Conservation (phyloP, 306 rosid species). For the Betula pendula region DNA sequence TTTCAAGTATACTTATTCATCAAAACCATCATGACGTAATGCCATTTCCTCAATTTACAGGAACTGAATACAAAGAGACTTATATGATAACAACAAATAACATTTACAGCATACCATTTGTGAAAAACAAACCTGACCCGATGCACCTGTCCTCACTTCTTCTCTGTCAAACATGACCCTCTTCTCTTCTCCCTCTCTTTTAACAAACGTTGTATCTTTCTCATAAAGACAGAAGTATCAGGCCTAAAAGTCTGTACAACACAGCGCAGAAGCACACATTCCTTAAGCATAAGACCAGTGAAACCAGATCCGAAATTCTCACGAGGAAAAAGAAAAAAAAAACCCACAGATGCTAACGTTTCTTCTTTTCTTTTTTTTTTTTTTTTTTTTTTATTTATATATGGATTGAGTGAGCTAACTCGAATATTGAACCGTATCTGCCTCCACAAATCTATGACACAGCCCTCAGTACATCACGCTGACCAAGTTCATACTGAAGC, state of each 20-base stretch:
- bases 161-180: conserved; percentile 15
- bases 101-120: conserved; percentile 27
- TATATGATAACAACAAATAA: conserved; percentile 20
- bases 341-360: not conserved
- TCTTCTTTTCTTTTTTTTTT: not conserved
- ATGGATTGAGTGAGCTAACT: conserved; percentile 34
- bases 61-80: conserved; percentile 28
- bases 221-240: conserved; percentile 39
- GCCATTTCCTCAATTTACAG: conserved; percentile 21
- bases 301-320: conserved; percentile 30
- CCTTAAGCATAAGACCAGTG: conserved; percentile 26
- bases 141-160: conserved; percentile 32
- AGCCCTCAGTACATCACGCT: conserved; percentile 41
- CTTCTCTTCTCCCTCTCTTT: conserved; percentile 17
- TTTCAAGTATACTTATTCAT: not conserved
- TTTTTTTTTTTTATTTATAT: not conserved
- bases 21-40: conserved; percentile 13
- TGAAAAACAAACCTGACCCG: conserved; percentile 51
- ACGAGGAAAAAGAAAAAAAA: not conserved
- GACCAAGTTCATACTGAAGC: conserved; percentile 10
- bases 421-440: conserved; percentile 19
- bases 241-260: conserved; percentile 24
- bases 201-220: conserved; percentile 42
- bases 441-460: conserved; percentile 46
- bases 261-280: conserved; percentile 34